phyloP scores from a whole-genome alignment of 305 asterid genomes.

The Solanum hybrid region DNA sequence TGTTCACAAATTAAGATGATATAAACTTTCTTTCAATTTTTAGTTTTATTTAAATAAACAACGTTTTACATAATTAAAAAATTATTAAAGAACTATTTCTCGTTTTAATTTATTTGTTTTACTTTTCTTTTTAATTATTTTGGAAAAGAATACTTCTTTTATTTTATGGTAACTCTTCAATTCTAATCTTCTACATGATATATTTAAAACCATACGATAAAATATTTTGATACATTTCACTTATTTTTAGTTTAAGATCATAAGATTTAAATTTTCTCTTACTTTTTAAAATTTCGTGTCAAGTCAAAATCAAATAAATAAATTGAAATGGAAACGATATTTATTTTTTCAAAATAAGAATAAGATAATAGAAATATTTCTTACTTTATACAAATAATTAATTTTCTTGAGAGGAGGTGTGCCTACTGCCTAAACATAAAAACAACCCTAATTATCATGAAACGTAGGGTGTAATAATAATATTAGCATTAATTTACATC shows the following conservation, averaged over 20 bases:
- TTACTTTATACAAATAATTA: not conserved
- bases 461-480: not conserved
- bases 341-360: not conserved
- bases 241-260: not conserved
- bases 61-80: not conserved
- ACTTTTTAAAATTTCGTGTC: not conserved
- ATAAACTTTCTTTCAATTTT: not conserved
- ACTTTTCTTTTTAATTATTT: not conserved
- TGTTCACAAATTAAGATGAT: not conserved
- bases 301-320: not conserved
- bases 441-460: not conserved
- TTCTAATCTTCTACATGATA: not conserved
- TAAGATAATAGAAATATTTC: not conserved
- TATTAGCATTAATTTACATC: not conserved
- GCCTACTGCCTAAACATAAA: not conserved
- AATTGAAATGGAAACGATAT: not conserved
- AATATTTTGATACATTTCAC: not conserved
- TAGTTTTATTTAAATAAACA: no score
- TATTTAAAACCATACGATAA: not conserved
- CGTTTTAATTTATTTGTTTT: not conserved
- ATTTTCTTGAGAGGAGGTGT: not conserved
- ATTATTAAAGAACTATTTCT: not conserved
- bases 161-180: not conserved
- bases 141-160: no score
- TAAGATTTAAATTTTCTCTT: not conserved